Base-by-base conservation (phyloP, 108 stramenopile genomes). In the Nannochloropsis granulata region DNA sequence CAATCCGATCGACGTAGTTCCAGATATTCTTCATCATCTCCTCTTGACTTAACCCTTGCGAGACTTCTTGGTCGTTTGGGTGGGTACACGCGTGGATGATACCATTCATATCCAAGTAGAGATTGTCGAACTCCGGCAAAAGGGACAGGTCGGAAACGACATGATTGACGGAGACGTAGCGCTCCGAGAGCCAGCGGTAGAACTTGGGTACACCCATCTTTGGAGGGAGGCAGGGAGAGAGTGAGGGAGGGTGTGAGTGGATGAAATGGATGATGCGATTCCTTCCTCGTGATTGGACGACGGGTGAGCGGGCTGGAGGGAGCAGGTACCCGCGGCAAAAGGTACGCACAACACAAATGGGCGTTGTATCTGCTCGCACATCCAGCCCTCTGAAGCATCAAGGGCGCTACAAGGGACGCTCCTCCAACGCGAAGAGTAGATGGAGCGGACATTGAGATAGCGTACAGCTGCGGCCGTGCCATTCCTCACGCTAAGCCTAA, bases 171-270 rank as follows among this genome's bases (percentile, higher is more conserved):
- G 94, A 92, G 81, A 97, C 97, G 91, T 98, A 99, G 85, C 97
- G 95, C 89, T 99, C 99, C 8, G 95, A 95, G 56, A 98, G 87
- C 99, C 99, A 99, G 45, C 99, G 95, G 91, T 98, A 99, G 94
- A 99, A 98, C 94, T 99, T 97, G n/a, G 96, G 98, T 19, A 97
- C 96, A 84, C 98, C 98, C 98, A 90, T 91, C 44, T 46, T 9
- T 82, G 0, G n/a, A n/a, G 56, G 34, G 34, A 34, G 21, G 21
- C 5, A 71, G 11, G 56, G 2, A 71, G 56, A 11, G n/a, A 71
- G 56, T 11, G 56, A 71, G 56, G 56, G 21, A 2, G 8, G 21
- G n/a, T 71, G 56, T 7, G 11, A 34, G 34, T 5, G 34, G 5
- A 34, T 34, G 34, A 34, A 5, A 34, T 34, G 34, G 34, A 34